phyloP scores from a whole-genome alignment of 495 filamentous ascomycete species.

The Aspergillus affinis region DNA sequence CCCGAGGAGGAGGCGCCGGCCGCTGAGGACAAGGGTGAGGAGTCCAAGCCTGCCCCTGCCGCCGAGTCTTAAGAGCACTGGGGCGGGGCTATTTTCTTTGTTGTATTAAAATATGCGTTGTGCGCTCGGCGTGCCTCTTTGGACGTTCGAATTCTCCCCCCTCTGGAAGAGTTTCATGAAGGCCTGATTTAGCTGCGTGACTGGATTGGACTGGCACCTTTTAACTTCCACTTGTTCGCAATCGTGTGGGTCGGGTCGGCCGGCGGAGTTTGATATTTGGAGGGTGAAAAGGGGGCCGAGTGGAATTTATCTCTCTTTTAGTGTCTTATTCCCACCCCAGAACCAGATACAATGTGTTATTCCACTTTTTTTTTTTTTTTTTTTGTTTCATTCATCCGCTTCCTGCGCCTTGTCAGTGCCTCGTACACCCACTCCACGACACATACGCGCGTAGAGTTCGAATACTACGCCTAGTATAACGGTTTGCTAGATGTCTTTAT shows the following conservation, averaged over 20 bases:
- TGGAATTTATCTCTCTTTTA: constrained; percentile 53
- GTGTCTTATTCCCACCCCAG: constrained; percentile 50
- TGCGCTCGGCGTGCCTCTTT: constrained; percentile 29
- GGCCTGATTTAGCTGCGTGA: constrained; percentile 45
- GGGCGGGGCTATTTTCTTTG: constrained; percentile 19
- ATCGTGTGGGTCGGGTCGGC: constrained; percentile 45
- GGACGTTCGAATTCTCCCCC: constrained; percentile 40
- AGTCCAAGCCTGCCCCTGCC: constrained; percentile 37
- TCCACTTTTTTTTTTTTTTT: constrained; percentile 32
- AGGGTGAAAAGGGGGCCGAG: constrained; percentile 48
- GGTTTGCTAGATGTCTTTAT: too few species aligned
- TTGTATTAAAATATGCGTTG: constrained; percentile 32
- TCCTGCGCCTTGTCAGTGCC: constrained; percentile 1
- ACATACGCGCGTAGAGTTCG: not conserved
- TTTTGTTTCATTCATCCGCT: constrained; percentile 21
- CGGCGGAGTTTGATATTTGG: constrained; percentile 55
- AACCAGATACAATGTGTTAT: constrained; percentile 48
- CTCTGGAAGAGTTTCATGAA: constrained; percentile 40
- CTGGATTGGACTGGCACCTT: constrained; percentile 43
- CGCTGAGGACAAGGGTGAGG: constrained; percentile 46
- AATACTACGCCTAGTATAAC: not conserved
- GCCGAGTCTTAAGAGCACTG: constrained; percentile 35
- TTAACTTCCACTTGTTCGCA: constrained; percentile 38
- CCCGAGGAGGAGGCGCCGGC: constrained; percentile 54
- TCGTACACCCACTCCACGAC: not conserved